phyloP scores from a whole-genome alignment of 2,329 filamentous ascomycete genomes.

The Calonectria crousiana region DNA sequence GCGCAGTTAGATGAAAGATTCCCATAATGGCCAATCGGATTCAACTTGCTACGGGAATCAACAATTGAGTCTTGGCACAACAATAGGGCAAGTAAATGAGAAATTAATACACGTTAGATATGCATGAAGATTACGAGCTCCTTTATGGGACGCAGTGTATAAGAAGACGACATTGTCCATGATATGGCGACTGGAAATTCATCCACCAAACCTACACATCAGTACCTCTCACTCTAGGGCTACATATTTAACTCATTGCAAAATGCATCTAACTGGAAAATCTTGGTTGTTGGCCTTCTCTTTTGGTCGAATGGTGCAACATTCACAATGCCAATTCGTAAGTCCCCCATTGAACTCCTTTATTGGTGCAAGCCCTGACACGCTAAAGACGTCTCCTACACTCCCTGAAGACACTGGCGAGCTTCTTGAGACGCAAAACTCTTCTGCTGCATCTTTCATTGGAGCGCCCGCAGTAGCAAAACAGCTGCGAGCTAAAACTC shows the following conservation, averaged over 20 bases:
- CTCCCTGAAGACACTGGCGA: neutral
- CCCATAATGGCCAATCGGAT: neutral
- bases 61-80: neutral
- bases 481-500: neutral
- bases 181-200: neutral
- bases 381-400: neutral
- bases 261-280: neutral
- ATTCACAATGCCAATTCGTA: neutral
- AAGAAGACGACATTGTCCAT: neutral
- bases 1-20: neutral
- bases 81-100: neutral
- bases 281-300: neutral
- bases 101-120: neutral
- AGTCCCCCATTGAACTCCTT: neutral
- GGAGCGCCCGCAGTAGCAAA: neutral
- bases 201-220: neutral
- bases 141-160: neutral
- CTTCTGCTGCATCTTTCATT: neutral
- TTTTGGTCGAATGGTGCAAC: neutral
- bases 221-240: neutral
- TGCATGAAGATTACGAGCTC: neutral
- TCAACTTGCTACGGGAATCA: neutral
- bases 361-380: neutral
- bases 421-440: neutral
- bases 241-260: neutral